A percentile compares a stretch with the other conserved stretches of the same genome.
These are phyloP conservation scores for Teratosphaeria gauchensis DNA, from an alignment of 2,329 filamentous ascomycete genomes.

Conservation along the genomic window DNA sequence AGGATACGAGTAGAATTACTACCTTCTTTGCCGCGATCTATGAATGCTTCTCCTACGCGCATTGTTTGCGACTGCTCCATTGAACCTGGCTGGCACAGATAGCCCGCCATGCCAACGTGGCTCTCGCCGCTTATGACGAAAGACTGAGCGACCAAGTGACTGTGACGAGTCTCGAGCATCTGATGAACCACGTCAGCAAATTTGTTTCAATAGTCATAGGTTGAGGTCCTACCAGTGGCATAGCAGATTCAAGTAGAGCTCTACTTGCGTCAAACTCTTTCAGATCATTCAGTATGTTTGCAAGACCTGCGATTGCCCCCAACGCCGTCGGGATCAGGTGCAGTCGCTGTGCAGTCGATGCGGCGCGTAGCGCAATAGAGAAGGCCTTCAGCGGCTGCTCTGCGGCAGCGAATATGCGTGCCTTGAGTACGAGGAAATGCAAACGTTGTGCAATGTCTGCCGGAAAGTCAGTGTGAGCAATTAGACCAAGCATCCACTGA, in stretches of 20 bases:
- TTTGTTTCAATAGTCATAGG: neutral
- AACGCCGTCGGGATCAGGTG: constrained; percentile 61
- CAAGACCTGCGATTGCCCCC: constrained; percentile 58
- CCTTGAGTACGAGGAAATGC: constrained; percentile 63
- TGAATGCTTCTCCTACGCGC: constrained; percentile 16
- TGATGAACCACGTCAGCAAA: constrained; percentile 9
- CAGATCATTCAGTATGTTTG: constrained; percentile 58
- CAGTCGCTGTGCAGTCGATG: constrained; percentile 61
- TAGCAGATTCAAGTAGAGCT: constrained; percentile 55
- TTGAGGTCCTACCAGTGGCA: constrained; percentile 52
- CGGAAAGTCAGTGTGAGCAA: neutral
- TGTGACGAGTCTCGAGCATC: constrained; percentile 57
- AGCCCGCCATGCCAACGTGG: constrained; percentile 65
- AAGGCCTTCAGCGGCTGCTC: constrained; percentile 66
- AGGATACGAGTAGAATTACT: constrained; percentile 6
- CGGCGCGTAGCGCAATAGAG: constrained; percentile 65
- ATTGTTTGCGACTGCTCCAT: constrained; percentile 18
- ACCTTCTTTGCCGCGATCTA: constrained; percentile 26
- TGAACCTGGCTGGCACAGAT: constrained; percentile 26
- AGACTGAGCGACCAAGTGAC: constrained; percentile 52
- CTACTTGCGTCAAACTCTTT: constrained; percentile 60
- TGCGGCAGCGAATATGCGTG: constrained; percentile 56
- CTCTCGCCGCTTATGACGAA: constrained; percentile 67
- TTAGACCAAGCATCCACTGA: neutral
- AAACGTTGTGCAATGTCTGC: constrained; percentile 59